Conservation (phyloP, 148 eudicot genomes). For the Fagopyrum esculentum region DNA sequence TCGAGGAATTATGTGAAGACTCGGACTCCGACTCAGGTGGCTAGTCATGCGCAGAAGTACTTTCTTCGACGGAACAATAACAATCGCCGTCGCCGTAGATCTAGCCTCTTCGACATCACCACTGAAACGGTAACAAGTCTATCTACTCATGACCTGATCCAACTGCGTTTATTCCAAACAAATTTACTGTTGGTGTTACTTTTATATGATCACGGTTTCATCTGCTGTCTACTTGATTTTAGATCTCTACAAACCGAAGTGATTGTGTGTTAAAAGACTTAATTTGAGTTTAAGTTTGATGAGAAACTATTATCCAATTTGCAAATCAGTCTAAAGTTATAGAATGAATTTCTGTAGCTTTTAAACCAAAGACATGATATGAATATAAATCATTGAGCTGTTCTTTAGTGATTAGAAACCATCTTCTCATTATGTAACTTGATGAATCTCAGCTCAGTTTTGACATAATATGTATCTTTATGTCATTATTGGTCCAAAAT, state of each 20-base stretch:
- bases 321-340: neutral
- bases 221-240: neutral
- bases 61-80: conserved; percentile 40
- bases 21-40: conserved; percentile 53
- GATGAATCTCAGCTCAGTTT: neutral
- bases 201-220: neutral
- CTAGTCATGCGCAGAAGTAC: conserved; percentile 57
- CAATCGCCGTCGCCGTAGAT: conserved; percentile 48
- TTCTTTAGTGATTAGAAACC: neutral
- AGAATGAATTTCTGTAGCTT: neutral
- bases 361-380: neutral
- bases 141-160: neutral
- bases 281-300: neutral
- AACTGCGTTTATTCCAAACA: neutral
- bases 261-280: neutral
- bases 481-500: too few relatives aligned
- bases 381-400: neutral
- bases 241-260: neutral
- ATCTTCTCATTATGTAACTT: neutral
- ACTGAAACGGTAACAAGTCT: conserved; percentile 35
- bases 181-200: neutral
- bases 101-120: conserved; percentile 55
- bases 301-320: neutral
- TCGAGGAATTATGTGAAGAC: conserved; percentile 49
- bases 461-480: neutral